Evolutionary conservation across 2,329 filamentous ascomycete species (phyloP), one percentile per base, ranked within the genome.

Genomic region (Colletotrichum zoysiae): DNA sequence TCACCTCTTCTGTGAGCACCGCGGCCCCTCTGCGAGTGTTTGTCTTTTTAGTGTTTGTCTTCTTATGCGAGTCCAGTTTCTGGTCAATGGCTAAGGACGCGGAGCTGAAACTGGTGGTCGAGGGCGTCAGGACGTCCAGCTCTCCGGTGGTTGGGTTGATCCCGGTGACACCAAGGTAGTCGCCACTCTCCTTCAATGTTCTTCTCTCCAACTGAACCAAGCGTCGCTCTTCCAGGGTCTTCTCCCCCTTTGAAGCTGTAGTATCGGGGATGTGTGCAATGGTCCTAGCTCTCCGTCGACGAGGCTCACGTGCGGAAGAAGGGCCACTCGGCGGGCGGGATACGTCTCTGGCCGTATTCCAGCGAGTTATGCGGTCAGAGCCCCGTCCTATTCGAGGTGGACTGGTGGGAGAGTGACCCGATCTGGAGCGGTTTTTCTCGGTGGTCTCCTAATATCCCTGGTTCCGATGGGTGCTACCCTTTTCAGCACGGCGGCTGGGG

Each of bases 141-240:
- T 85, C 81, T 6, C 89, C 87, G 0, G 89, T 90, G 53, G 83
- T 79, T 0, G 88, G 88, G 75, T 90, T 90, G 65, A 87, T 81
- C 4, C 88, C 88, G 70, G 89, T 87, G 1, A 90, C 86, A 2
- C 88, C 88, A 0, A 90, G 82, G 75, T 85, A 90, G 76, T 91
- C 88, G 5, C 87, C 87, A 65, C 86, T 88, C 65, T 86, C 83
- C 72, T 85, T 87, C 65, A 89, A 80, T 51, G 77, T 83, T 56
- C 82, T 82, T 7, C 87, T 83, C 46, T 82, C 79, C 8, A 75
- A 74, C 2, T 81, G 78, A 48, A 77, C 73, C 56, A 81, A 33
- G 6, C 61, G 67, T 30, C 70, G 70, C 44, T 72, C 53, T 35
- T 72, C 65, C 9, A 72, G 16, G 5, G 56, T 62, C 11, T 23